Evolutionary conservation across 176 grass and related monocot genomes (phyloP).

Genomic region (Olyra latifolia): DNA sequence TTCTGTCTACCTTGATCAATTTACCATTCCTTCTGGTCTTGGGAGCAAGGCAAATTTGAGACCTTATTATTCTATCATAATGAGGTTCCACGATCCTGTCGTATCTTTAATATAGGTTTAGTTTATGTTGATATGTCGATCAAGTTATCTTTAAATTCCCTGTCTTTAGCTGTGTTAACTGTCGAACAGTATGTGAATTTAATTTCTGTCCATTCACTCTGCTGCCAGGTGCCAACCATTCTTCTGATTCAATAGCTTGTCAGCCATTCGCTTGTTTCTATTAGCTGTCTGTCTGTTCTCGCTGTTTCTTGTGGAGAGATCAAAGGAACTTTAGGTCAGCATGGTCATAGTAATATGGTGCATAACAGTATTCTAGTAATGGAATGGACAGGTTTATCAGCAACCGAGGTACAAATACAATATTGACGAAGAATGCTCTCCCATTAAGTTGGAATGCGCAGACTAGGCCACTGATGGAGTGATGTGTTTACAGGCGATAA

Average conservation of each 20-base stretch:
- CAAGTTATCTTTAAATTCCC: not conserved
- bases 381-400: not conserved
- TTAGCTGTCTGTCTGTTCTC: not conserved
- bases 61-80: not conserved
- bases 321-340: not conserved
- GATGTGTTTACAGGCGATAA: not conserved
- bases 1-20: not conserved
- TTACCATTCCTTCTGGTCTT: not conserved
- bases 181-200: not conserved
- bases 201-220: not conserved
- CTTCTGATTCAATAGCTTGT: constrained; percentile 10
- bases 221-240: not conserved
- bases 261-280: not conserved
- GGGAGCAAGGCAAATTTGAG: not conserved
- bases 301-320: not conserved
- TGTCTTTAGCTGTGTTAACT: not conserved
- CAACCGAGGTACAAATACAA: not conserved
- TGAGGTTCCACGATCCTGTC: not conserved
- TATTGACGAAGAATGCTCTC: not conserved
- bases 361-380: not conserved
- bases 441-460: too few species aligned
- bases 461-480: not conserved
- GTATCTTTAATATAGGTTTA: not conserved
- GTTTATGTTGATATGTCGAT: not conserved
- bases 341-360: not conserved